phyloP scores from a whole-genome alignment of 257 asterid species.

The Apocynum venetum region DNA sequence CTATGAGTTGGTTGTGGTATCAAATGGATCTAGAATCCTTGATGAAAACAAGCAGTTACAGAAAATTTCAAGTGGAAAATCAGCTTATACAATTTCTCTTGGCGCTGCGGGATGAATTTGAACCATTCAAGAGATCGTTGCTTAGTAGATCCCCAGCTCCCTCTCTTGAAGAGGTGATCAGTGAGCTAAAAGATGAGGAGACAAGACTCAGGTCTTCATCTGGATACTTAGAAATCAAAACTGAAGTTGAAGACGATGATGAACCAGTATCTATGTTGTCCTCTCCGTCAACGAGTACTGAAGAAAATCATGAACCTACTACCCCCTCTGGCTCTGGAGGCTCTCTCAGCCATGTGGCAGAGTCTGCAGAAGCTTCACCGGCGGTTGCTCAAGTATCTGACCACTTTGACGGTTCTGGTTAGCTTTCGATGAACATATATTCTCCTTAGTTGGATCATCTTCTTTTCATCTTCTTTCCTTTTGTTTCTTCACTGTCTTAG shows the following conservation, averaged over 20 bases:
- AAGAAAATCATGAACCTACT: background rate
- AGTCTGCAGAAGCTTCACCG: slow-evolving; percentile 5
- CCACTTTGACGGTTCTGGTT: background rate
- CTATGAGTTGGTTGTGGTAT: slow-evolving; percentile 1
- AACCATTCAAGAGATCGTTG: slow-evolving; percentile 1
- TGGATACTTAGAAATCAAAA: background rate
- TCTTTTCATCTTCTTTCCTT: background rate
- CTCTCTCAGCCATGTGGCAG: background rate
- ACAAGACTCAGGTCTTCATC: background rate
- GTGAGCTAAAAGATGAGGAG: slow-evolving; percentile 2
- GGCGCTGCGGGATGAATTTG: slow-evolving; percentile 7
- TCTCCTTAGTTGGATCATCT: background rate
- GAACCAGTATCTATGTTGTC: background rate
- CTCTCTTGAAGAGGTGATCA: slow-evolving; percentile 1
- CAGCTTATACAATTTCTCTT: background rate
- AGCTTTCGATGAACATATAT: background rate
- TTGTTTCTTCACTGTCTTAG: background rate
- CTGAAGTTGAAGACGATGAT: background rate
- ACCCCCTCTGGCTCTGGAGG: background rate
- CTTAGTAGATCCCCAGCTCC: background rate
- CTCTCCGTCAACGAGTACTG: background rate
- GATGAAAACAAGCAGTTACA: background rate
- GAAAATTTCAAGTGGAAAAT: background rate
- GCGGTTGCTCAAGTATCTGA: background rate
- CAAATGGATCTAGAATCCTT: background rate